phyloP scores from a whole-genome alignment of 768 basidiomycete genomes.

The Rhizopogon roseolus region DNA sequence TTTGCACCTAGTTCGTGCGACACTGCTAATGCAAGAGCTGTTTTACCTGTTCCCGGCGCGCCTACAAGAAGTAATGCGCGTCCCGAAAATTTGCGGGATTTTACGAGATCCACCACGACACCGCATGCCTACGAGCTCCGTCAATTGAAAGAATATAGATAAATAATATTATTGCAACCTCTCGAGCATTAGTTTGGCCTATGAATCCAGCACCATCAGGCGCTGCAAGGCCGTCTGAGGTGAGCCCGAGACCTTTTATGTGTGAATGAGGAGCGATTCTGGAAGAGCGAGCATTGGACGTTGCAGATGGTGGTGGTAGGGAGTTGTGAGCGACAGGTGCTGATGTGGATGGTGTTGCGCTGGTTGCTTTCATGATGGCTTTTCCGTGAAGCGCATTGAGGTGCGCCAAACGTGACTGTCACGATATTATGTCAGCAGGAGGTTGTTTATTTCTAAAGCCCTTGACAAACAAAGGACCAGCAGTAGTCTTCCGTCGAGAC shows the following conservation, averaged over 20 bases:
- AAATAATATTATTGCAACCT: slow-evolving; percentile 44
- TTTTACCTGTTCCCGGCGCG: slow-evolving; percentile 97
- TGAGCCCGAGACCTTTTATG: slow-evolving; percentile 93
- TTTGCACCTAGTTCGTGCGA: slow-evolving; percentile 92
- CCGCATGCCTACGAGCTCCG: slow-evolving; percentile 69
- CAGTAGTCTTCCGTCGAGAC: no score
- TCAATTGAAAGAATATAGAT: background rate
- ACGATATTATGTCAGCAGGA: slow-evolving; percentile 7
- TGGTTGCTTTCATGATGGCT: slow-evolving; percentile 31
- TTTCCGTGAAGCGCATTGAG: background rate
- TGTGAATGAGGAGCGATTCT: slow-evolving; percentile 92
- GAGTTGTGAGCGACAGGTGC: slow-evolving; percentile 69
- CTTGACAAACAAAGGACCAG: slow-evolving; percentile 1
- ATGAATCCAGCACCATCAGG: slow-evolving; percentile 81
- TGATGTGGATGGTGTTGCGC: slow-evolving; percentile 42
- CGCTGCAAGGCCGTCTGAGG: slow-evolving; percentile 74
- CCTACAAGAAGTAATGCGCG: slow-evolving; percentile 90
- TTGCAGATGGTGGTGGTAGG: slow-evolving; percentile 59
- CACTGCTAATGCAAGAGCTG: slow-evolving; percentile 92
- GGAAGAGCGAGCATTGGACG: slow-evolving; percentile 62
- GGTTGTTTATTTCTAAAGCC: slow-evolving; percentile 7
- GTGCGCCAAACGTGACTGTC: background rate
- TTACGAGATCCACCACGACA: slow-evolving; percentile 83
- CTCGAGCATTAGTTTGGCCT: slow-evolving; percentile 85
- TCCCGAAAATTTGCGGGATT: slow-evolving; percentile 90